Base-by-base conservation (phyloP, 768 basidiomycete species). In the Rhodotorula paludigena region DNA sequence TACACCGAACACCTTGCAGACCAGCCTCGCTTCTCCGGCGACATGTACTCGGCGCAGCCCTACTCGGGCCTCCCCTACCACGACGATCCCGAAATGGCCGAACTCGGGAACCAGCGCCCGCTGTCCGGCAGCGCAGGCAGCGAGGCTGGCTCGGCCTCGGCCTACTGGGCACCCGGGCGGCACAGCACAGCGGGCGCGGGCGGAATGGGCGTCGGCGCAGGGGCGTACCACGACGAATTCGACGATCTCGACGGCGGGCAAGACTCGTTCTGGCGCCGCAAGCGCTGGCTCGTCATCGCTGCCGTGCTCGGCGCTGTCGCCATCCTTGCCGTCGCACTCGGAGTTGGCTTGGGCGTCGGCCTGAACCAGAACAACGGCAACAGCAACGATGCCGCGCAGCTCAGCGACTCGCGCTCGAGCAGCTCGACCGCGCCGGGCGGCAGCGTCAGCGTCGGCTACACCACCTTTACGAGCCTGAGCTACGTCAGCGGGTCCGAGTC, bases 281-380 rank as follows among this genome's bases (percentile, higher is more conserved):
- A 53, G 5, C 38, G 45, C 5, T 63, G 53, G 44, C 41, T 44
- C 21, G 36, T 63, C 44, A 60, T 68, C 48, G 67, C 52, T 2
- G 45, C 41, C 16, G 33, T 68, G 20, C 39, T 63, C 15, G 66
- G 57, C 4, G n/a, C 51, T 12, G 10, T 68, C 39, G 67, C 62
- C 4, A 14, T 36, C 7, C 57, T 68, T 38, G 67, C 57, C 3
- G 60, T 68, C 21, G 67, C 44, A 0, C 57, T 68, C 23, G 67
- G 67, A 32, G 67, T 68, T 15, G 67, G 67, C 21, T 32, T 68
- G 16, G 67, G 67, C 49, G 67, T 68, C 45, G 67, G 67, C 3
- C 39, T 68, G 7, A 63, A 54, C 39, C 49, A 63, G 35, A n/a
- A 23, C n/a, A 49, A 30, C n/a, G 47, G 52, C 35, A 42, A 30